Conservation (phyloP, 2,329 filamentous ascomycete species). For the Pseudogymnoascus destructans region DNA sequence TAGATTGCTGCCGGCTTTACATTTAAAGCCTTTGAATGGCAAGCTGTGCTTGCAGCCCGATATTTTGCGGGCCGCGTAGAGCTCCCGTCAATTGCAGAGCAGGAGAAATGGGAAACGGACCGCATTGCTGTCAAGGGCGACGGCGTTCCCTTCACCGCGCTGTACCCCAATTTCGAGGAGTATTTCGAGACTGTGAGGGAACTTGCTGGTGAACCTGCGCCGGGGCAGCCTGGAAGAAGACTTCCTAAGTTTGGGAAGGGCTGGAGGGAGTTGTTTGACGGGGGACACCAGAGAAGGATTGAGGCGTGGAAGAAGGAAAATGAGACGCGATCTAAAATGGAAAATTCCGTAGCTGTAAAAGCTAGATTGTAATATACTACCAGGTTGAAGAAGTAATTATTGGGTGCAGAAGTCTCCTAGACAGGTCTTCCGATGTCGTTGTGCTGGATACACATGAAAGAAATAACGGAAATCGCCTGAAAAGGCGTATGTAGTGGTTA, state of each 20-base stretch:
- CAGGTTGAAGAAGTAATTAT: not conserved
- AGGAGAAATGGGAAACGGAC: slow-evolving; percentile 43
- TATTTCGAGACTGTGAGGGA: slow-evolving; percentile 46
- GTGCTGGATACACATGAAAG: not conserved
- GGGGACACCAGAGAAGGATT: slow-evolving; percentile 42
- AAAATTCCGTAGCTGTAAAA: not conserved
- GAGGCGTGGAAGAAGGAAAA: slow-evolving; percentile 45
- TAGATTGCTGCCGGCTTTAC: slow-evolving; percentile 40
- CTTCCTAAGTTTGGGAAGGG: slow-evolving; percentile 31
- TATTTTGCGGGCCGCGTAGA: slow-evolving; percentile 40
- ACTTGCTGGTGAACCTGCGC: slow-evolving; percentile 34
- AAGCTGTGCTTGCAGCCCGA: slow-evolving; percentile 48
- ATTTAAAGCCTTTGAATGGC: slow-evolving; percentile 58
- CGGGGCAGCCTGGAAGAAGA: not conserved
- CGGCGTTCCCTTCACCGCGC: slow-evolving; percentile 39
- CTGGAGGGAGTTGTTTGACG: slow-evolving; percentile 39
- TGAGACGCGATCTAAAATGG: slow-evolving; percentile 17
- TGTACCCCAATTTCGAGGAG: slow-evolving; percentile 46
- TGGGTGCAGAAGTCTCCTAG: not conserved
- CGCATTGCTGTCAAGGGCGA: slow-evolving; percentile 42
- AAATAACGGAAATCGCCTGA: not conserved
- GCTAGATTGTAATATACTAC: not conserved
- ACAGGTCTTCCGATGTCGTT: not conserved
- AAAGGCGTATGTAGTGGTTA: not conserved
- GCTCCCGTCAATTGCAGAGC: slow-evolving; percentile 37